Conservation (phyloP, 176 grass and related monocot genomes). For the Lolium perenne region DNA sequence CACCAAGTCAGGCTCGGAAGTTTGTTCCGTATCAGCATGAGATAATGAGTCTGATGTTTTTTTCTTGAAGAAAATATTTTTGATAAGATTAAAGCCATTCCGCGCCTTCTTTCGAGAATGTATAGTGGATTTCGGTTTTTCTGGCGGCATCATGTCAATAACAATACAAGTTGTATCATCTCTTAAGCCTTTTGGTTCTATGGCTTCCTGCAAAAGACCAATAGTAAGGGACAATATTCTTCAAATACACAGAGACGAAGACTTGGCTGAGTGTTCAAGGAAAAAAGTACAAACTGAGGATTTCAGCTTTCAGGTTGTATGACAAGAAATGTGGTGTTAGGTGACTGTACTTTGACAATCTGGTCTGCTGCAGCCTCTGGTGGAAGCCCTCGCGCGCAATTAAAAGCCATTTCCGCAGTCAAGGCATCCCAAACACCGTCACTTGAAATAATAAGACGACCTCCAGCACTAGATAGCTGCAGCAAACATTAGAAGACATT, state of each 20-base stretch:
- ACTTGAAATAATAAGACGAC: constrained; percentile 86
- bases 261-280: background rate
- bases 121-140: constrained; percentile 58
- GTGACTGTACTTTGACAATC: constrained; percentile 83
- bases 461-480: constrained; percentile 80
- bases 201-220: constrained; percentile 73
- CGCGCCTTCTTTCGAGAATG: constrained; percentile 63
- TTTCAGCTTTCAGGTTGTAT: constrained; percentile 2
- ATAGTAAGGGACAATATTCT: constrained; percentile 17
- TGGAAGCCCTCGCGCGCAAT: constrained; percentile 62
- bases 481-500: constrained; percentile 39
- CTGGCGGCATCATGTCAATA: constrained; percentile 77
- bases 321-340: background rate
- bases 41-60: constrained; percentile 52
- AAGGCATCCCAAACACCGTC: constrained; percentile 98
- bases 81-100: constrained; percentile 66
- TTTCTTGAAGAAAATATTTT: constrained; percentile 61
- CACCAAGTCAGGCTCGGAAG: constrained; percentile 57
- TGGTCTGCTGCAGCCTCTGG: constrained; percentile 68
- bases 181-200: constrained; percentile 86
- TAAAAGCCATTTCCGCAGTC: constrained; percentile 68
- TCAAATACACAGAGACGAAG: background rate
- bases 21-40: constrained; percentile 56
- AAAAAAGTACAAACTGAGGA: constrained; percentile 31
- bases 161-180: constrained; percentile 99